phyloP scores from a whole-genome alignment of 257 asterid genomes.

The Striga asiatica region DNA sequence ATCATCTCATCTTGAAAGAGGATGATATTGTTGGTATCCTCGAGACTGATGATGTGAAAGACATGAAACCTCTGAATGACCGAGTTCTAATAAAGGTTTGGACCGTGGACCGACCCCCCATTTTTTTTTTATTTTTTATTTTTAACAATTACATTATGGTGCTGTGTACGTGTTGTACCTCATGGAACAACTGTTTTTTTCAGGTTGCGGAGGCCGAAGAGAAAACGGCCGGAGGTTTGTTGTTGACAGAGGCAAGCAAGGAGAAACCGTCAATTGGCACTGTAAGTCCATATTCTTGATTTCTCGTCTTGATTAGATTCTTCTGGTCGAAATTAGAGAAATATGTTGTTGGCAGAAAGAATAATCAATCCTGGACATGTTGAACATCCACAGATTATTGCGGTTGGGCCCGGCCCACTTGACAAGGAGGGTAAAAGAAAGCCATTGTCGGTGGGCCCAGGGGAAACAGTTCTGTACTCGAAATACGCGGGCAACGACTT shows the following conservation, averaged over 20 bases:
- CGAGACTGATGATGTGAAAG: constrained; percentile 66
- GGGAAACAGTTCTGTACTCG: constrained; percentile 62
- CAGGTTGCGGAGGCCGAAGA: constrained; percentile 68
- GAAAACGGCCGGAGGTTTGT: constrained; percentile 69
- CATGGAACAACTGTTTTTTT: too few species aligned
- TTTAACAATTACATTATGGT: neutral
- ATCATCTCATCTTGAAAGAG: constrained; percentile 65
- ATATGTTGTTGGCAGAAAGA: too few species aligned
- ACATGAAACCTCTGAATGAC: constrained; percentile 65
- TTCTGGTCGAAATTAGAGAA: too few species aligned
- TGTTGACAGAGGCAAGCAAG: constrained; percentile 51
- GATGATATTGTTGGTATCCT: constrained; percentile 79
- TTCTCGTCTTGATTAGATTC: neutral
- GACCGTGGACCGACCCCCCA: neutral
- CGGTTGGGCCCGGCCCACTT: neutral
- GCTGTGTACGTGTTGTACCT: too few species aligned
- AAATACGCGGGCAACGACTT: constrained; percentile 78
- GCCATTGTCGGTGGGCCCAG: constrained; percentile 40
- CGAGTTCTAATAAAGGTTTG: constrained; percentile 65
- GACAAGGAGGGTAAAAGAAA: constrained; percentile 31
- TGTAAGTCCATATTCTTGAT: constrained; percentile 21
- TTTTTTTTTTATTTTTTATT: neutral
- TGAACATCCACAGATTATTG: neutral
- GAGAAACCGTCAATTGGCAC: constrained; percentile 82
- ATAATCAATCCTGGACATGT: too few species aligned